Percentiles rank a stretch among this genome's conserved stretches.
phyloP scores from a whole-genome alignment of 2,329 filamentous ascomycete species.

The Apiospora sp. region DNA sequence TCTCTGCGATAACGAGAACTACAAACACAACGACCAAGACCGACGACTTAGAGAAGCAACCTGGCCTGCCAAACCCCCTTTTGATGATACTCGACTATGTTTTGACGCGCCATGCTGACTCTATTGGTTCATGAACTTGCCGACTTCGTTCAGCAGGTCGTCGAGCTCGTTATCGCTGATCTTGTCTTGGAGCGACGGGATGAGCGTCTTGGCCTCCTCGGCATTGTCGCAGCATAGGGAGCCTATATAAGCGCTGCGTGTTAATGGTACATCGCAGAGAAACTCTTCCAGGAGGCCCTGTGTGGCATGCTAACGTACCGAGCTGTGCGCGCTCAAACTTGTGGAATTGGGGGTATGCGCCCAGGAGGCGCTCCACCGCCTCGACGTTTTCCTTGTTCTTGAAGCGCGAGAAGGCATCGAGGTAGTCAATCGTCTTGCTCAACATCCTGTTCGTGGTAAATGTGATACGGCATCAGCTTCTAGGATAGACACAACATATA shows the following conservation, averaged over 20 bases:
- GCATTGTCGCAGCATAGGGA: conserved; percentile 91
- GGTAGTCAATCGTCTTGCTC: conserved; percentile 88
- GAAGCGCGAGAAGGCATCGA: conserved; percentile 94
- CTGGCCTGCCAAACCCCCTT: not conserved
- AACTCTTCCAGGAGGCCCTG: not conserved
- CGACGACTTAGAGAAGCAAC: not conserved
- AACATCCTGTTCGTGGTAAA: conserved; percentile 67
- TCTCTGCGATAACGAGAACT: conserved; percentile 2
- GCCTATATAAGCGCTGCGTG: conserved; percentile 57
- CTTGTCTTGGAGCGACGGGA: conserved; percentile 88
- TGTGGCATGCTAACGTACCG: conserved; percentile 60
- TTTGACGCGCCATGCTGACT: no score
- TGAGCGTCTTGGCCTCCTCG: conserved; percentile 95
- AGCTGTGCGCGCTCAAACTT: conserved; percentile 95
- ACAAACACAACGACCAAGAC: not conserved
- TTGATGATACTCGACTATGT: not conserved
- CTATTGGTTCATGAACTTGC: conserved; percentile 66
- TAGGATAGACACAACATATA: conserved; percentile 23
- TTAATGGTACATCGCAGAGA: not conserved
- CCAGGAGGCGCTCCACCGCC: conserved; percentile 88
- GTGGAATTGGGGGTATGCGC: conserved; percentile 79
- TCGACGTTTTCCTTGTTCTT: conserved; percentile 95
- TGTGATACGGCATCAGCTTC: conserved; percentile 22
- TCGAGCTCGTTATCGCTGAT: conserved; percentile 89
- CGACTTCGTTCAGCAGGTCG: conserved; percentile 88